Evolutionary conservation across 2,329 filamentous ascomycete genomes (phyloP).

Genomic region (Metarhizium brunneum): DNA sequence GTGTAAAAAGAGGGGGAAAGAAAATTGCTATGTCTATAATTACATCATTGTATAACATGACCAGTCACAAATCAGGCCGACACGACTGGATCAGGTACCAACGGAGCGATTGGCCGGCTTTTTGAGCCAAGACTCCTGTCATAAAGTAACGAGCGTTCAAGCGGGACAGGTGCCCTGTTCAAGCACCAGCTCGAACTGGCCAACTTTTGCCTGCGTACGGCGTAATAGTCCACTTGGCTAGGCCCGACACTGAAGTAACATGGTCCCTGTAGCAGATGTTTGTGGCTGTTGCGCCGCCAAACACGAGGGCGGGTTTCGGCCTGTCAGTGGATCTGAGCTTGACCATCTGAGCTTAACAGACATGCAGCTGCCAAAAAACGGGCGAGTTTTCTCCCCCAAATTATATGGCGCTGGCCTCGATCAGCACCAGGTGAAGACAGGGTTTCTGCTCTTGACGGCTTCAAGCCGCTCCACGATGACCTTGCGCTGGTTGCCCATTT

Average conservation of each 20-base stretch:
- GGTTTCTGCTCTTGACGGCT: constrained; percentile 89
- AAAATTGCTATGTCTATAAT: not conserved
- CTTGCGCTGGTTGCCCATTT: constrained; percentile 84
- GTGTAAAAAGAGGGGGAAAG: not conserved
- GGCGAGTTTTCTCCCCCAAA: not conserved
- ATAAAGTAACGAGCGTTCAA: not conserved
- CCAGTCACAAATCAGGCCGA: constrained; percentile 6
- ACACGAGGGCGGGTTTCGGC: not conserved
- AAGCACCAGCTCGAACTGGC: not conserved
- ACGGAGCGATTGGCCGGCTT: not conserved
- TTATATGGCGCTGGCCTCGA: not conserved
- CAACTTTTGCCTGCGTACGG: not conserved
- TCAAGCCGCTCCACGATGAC: constrained; percentile 96
- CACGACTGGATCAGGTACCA: not conserved
- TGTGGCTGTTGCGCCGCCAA: not conserved
- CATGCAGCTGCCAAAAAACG: not conserved
- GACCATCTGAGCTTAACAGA: not conserved
- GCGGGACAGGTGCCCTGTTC: not conserved
- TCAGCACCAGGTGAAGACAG: constrained; percentile 95
- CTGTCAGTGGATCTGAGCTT: not conserved
- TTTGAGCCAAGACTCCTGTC: not conserved
- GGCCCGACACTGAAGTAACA: not conserved
- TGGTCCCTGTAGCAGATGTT: not conserved
- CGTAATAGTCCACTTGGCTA: not conserved
- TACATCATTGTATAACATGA: constrained; percentile 14